Evolutionary conservation across 768 basidiomycete genomes (phyloP).

Genomic region (Pisolithus tinctorius): DNA sequence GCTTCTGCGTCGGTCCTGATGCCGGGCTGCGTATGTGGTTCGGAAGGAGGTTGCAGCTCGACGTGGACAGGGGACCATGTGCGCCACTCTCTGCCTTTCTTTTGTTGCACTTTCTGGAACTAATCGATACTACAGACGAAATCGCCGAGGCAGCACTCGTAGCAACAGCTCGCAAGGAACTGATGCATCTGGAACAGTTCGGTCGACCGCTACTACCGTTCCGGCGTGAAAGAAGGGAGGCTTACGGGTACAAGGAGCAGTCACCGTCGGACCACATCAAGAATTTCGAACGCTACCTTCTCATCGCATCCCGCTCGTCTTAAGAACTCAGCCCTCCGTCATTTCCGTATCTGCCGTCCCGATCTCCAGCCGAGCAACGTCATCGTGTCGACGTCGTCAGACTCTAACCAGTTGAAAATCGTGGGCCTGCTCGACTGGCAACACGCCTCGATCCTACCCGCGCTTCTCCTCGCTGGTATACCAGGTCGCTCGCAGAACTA

Average conservation of each 20-base stretch:
- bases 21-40: conserved; percentile 37
- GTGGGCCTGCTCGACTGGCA: conserved; percentile 49
- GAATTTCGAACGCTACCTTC: conserved; percentile 40
- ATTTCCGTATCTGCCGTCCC: conserved; percentile 44
- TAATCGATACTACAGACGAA: not conserved
- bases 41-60: conserved; percentile 42
- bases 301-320: conserved; percentile 30
- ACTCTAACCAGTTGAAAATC: conserved; percentile 31
- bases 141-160: not conserved
- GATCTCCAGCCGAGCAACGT: conserved; percentile 39
- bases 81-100: conserved; percentile 28
- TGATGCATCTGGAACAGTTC: not conserved
- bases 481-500: conserved; percentile 42
- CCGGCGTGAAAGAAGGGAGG: conserved; percentile 24
- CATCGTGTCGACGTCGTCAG: conserved; percentile 41
- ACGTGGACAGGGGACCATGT: conserved; percentile 48
- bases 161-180: not conserved
- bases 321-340: conserved; percentile 29
- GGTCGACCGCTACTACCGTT: not conserved
- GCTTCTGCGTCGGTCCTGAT: conserved; percentile 44
- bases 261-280: conserved; percentile 40
- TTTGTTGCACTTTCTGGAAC: conserved; percentile 6
- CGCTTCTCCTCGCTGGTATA: conserved; percentile 39
- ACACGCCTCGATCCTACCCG: conserved; percentile 46
- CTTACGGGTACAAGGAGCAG: conserved; percentile 43